These are phyloP conservation scores for Torrubiellomyces zombiae DNA, from an alignment of 2,329 filamentous ascomycete species.

Conservation along the genomic window DNA sequence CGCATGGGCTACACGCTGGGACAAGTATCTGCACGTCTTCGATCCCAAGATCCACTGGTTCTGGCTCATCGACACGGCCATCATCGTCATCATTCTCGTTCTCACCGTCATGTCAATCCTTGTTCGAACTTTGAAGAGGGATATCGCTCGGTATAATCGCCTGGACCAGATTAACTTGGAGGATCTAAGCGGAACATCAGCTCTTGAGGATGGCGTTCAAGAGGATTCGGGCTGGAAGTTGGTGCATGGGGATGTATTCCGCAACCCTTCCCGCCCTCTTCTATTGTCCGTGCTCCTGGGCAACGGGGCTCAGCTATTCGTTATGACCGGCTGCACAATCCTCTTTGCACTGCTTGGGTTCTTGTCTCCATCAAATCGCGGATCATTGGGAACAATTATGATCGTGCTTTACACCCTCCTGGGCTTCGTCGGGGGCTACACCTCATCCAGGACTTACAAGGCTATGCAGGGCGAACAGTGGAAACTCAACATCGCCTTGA, in stretches of 20 bases:
- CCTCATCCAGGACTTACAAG: slow-evolving; percentile 85
- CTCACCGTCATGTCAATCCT: slow-evolving; percentile 89
- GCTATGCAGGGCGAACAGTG: slow-evolving; percentile 80
- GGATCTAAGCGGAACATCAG: slow-evolving; percentile 65
- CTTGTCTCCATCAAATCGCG: slow-evolving; percentile 87
- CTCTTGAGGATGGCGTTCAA: slow-evolving; percentile 79
- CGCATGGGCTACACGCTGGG: slow-evolving; percentile 93
- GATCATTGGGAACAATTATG: slow-evolving; percentile 83
- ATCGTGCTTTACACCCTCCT: slow-evolving; percentile 87
- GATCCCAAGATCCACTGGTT: slow-evolving; percentile 99
- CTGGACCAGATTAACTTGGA: slow-evolving; percentile 83
- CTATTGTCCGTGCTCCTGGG: slow-evolving; percentile 77
- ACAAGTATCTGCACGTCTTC: slow-evolving; percentile 95
- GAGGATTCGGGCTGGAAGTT: slow-evolving; percentile 98
- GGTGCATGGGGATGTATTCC: slow-evolving; percentile 94
- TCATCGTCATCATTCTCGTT: slow-evolving; percentile 84
- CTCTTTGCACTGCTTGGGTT: slow-evolving; percentile 87
- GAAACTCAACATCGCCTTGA: slow-evolving; percentile 85
- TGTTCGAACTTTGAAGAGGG: slow-evolving; percentile 74
- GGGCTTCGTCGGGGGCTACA: slow-evolving; percentile 82
- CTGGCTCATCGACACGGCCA: slow-evolving; percentile 86
- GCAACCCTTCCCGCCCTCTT: slow-evolving; percentile 66
- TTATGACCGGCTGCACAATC: slow-evolving; percentile 93
- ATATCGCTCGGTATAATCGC: slow-evolving; percentile 92
- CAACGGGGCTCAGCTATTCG: slow-evolving; percentile 89